Base-by-base conservation (phyloP, 2,329 filamentous ascomycete species). In the Chaetomiaceae sp. region DNA sequence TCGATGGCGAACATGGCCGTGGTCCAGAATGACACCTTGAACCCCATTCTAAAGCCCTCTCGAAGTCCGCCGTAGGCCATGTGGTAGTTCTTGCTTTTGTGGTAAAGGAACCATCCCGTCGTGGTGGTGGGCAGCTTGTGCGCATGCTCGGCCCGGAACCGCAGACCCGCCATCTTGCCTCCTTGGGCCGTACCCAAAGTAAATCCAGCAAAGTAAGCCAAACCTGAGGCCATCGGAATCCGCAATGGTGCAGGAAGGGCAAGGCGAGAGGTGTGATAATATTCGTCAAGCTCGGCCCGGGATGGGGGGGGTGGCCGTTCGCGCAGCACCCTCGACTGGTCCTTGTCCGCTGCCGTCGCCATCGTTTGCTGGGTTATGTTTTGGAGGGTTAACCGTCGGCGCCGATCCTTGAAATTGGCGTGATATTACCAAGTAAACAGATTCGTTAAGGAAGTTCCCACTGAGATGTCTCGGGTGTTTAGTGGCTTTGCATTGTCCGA, bases 41-140 rank as follows among this genome's bases (percentile, higher is more conserved):
- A 67, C 1, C 87, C 90, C 78, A 94, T 89, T 60, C 80, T 84
- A 45, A 89, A 62, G 0, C 90, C 94, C 64, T 95, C 90, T 48
- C 82, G 82, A 16, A 95, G 74, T 0, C 87, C 92, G 5, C 87
- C 88, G 20, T 87, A 79, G 63, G 89, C 85, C 47, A 87, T 80
- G 64, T 90, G 84, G 73, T 99, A 97, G 71, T 96, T 97, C 71
- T 97, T 97, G 67, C 84, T 89, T 73, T 96, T 96, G 75, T 97
- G 92, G 71, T 99, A 99, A n/a, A 97, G 81, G 67, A 92, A 99
- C 94, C 94, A 99, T 16, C 90, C 92, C 2, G 85, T 82, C 23
- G 89, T 85, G 1, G 85, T 85, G 3, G 82, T 84, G 18, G 94
- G 94, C 57, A 96, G 83, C 60, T 92, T 88, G 75, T 99, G 94